Base-by-base conservation (phyloP, 2,329 filamentous ascomycete genomes). In the Exophiala dermatitidis region DNA sequence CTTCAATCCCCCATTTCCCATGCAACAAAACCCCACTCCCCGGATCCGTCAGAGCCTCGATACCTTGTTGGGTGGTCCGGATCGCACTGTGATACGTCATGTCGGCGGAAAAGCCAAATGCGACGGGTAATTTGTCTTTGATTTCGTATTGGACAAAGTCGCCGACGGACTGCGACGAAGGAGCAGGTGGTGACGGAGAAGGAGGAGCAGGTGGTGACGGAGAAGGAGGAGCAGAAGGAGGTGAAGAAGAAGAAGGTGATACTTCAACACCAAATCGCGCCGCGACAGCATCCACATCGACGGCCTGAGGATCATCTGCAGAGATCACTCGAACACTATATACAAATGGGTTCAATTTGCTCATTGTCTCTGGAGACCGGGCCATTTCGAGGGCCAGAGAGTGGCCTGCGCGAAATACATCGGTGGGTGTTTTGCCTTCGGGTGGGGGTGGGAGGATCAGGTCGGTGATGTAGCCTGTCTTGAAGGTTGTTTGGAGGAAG, bases 81-180 rank as follows among this genome's bases (percentile, higher is more conserved):
- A 58, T 56, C 7, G 53, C 58, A n/a, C 34, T 50, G 12, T 53
- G 50, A 41, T 57, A 60, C 5, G 56, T 53, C 31, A 60, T 36
- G 3, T 61, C 55, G n/a, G 53, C 56, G 3, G 46, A 46, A 33
- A 50, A 53, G 4, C 60, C 60, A 12, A 50, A 46, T 4, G 55
- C 19, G 8, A 60, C 47, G 31, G 31, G 51, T 26, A 63, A 36
- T 49, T 61, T 61, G 46, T 63, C 61, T 10, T 50, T 58, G 52
- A 63, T 63, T 19, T 56, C 57, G 52, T 59, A 63, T 32, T 63
- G 61, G 9, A 42, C 36, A 36, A 58, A 63, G 9, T 52, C 50
- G 44, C 50, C 50, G 19, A 19, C 19, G 19, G 19, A 19, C 19
- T 19, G 44, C 33, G 12, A 47, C 56, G 41, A 55, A 49, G 6